Evolutionary conservation across 345 rosid genomes (phyloP), one percentile per base, ranked within the genome.

Genomic region (Moringa oleifera): DNA sequence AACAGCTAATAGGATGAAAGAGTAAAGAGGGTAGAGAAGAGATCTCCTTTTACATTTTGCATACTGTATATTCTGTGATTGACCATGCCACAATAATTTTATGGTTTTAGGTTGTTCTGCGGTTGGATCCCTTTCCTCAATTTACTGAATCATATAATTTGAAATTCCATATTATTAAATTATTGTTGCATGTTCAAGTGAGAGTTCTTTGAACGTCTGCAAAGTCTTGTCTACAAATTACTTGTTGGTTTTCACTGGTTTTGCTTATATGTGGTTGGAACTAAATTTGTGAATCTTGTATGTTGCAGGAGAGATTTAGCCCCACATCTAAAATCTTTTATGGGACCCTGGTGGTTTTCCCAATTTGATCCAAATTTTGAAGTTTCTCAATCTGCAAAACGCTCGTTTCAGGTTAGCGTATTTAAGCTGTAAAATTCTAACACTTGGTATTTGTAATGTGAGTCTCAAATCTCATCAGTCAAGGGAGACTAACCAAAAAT

Each of bases 271-370:
- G n/a, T n/a, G n/a, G n/a, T n/a, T n/a, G n/a, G n/a, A n/a, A n/a
- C n/a, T n/a, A n/a, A n/a, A n/a, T n/a, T n/a, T n/a, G n/a, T n/a
- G n/a, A 28, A 51, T n/a, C 63, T 59, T 69, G 33, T 46, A 59
- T 79, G 66, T 67, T 71, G 59, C 78, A 93, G 97, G 80, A 77
- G 98, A 80, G 95, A 93, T 76, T 77, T 93, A 76, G 97, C 96
- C 56, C 92, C 84, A 1, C 94, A 90, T 71, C 73, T 93, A 69
- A 93, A 88, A 75, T 75, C 86, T 66, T 68, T 93, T 70, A 88
- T 93, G 92, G 98, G 98, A 62, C 97, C 97, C 18, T 93, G 98
- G 98, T 93, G 98, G 98, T 83, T 84, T 80, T 85, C 98, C 51
- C 98, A 90, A 75, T 93, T 93, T 71, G 98, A 93, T 79, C 67